Evolutionary conservation across 768 basidiomycete genomes (phyloP), one percentile per base, ranked within the genome.

Genomic region (Pholiota conissans): DNA sequence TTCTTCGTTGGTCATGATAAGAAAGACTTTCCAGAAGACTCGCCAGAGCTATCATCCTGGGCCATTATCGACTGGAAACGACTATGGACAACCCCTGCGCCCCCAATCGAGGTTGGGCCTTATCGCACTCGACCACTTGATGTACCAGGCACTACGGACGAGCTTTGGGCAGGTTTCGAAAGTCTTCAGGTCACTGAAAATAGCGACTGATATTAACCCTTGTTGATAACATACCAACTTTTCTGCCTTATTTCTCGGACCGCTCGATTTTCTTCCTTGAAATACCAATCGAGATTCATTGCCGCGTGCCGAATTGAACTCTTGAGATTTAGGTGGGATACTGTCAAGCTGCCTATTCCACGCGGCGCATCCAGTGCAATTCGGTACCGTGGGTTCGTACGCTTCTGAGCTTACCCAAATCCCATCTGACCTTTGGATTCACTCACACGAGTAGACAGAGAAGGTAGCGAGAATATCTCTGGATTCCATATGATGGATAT

Each of bases 51-150:
- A 5, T 62, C 30, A 53, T 52, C 48, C 48, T 67, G 62, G 65
- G 64, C 73, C 16, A 60, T 71, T 16, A 75, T 89, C 52, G 73
- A 78, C 49, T 91, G 90, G 90, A 71, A 76, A 9, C 76, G 73
- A 0, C 74, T 92, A 3, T 92, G 90, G 90, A 83, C 77, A 0
- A 77, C 77, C n/a, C 74, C 82, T 5, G 76, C 80, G 4, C 90
- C 90, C 20, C 71, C 71, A 0, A 73, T 89, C 10, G 82, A 83
- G 68, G 71, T 81, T 11, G 89, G 89, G 5, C 73, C 66, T 28
- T 69, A 65, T 58, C 59, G 57, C 26, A 55, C 61, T 20, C 46
- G 59, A 29, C 85, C 68, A 5, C 46, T 49, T 37, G 59, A 63
- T 26, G 34, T 48, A 22, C 7, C 27, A 20, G 22, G 24, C 14